phyloP scores from a whole-genome alignment of 2,329 filamentous ascomycete species.

The Pseudopyrenochaeta lycopersici region DNA sequence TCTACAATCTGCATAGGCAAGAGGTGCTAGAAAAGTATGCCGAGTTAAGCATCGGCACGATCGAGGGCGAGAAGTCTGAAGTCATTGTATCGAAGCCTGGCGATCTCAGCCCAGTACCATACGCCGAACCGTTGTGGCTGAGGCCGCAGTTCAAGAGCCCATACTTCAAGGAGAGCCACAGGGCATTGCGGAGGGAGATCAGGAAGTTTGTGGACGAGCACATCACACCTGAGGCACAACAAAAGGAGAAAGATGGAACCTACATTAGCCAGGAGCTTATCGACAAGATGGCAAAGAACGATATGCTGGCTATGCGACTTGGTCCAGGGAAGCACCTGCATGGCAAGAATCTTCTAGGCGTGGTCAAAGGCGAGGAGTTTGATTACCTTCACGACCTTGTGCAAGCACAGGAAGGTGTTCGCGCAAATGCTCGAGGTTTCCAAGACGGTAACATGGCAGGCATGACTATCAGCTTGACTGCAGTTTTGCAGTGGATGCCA shows the following conservation, averaged over 20 bases:
- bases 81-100: conserved; percentile 75
- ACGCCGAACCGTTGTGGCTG: conserved; percentile 86
- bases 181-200: conserved; percentile 72
- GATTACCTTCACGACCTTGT: conserved; percentile 89
- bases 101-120: conserved; percentile 79
- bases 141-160: conserved; percentile 78
- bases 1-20: conserved; percentile 92
- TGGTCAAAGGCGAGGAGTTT: conserved; percentile 79
- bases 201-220: conserved; percentile 77
- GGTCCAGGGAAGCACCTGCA: conserved; percentile 85
- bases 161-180: conserved; percentile 82
- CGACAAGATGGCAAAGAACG: conserved; percentile 77
- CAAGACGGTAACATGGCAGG: conserved; percentile 88
- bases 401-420: conserved; percentile 74
- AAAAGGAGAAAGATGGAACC: conserved; percentile 77
- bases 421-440: conserved; percentile 79
- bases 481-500: conserved; percentile 79
- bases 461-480: conserved; percentile 83
- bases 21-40: conserved; percentile 86
- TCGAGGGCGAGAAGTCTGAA: conserved; percentile 78
- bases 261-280: conserved; percentile 76
- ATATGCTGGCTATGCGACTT: conserved; percentile 81
- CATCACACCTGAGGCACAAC: conserved; percentile 76
- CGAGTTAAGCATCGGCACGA: conserved; percentile 76
- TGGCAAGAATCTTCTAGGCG: conserved; percentile 72